These are phyloP conservation scores for Evernia prunastri DNA, from an alignment of 495 filamentous ascomycete species.

Conservation along the genomic window DNA sequence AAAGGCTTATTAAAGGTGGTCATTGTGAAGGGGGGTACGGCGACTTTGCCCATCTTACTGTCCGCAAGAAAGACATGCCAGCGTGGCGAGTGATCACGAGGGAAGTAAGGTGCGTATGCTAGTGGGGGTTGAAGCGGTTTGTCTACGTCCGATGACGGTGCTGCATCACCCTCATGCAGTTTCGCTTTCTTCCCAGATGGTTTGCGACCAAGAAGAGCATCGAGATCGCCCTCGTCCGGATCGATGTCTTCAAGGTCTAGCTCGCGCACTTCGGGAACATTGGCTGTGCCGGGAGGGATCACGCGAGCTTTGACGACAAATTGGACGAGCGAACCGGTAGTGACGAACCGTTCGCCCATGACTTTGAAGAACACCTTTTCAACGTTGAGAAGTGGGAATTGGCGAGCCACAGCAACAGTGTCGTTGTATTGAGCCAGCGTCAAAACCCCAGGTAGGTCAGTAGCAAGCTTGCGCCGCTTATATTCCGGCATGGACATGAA, in stretches of 20 bases:
- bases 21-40: constrained; percentile 90
- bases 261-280: constrained; percentile 66
- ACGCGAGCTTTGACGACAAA: constrained; percentile 94
- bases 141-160: constrained; percentile 31
- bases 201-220: constrained; percentile 78
- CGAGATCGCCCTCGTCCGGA: constrained; percentile 85
- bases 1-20: constrained; percentile 82
- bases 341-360: constrained; percentile 84
- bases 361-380: constrained; percentile 98
- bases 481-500: constrained; percentile 79
- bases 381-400: constrained; percentile 75
- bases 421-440: constrained; percentile 68
- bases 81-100: constrained; percentile 77
- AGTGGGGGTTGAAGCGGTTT: constrained; percentile 72
- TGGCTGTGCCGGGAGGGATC: constrained; percentile 71
- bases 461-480: constrained; percentile 60
- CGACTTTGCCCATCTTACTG: constrained; percentile 86
- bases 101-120: constrained; percentile 80
- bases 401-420: constrained; percentile 66
- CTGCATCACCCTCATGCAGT: constrained; percentile 43
- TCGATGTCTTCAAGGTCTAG: constrained; percentile 85
- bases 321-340: constrained; percentile 86
- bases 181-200: constrained; percentile 46
- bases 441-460: constrained; percentile 62
- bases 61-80: constrained; percentile 95